phyloP scores from a whole-genome alignment of 106 monocot genomes.

The Cymbidium sinense region DNA sequence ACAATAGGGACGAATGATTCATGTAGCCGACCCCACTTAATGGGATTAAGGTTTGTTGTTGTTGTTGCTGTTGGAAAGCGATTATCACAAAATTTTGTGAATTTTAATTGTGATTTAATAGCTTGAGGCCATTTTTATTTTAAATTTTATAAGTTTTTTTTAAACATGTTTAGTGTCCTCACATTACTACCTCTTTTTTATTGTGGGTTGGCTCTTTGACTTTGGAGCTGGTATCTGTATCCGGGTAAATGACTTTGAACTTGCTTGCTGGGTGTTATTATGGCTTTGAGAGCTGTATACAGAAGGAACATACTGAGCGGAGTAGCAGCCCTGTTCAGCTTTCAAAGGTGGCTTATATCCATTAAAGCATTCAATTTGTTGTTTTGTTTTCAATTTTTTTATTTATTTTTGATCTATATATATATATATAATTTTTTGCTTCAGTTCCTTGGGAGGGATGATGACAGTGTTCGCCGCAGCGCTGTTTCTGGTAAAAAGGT shows the following conservation, averaged over 20 bases:
- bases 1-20: no score
- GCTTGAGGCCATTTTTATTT: not conserved
- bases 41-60: no score
- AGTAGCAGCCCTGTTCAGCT: conserved; percentile 77
- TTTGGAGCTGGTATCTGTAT: conserved; percentile 84
- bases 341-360: conserved; percentile 47
- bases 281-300: conserved; percentile 62
- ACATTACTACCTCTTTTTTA: conserved; percentile 60
- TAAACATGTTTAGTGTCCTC: conserved; percentile 24
- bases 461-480: conserved; percentile 74
- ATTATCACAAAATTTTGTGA: not conserved
- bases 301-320: conserved; percentile 57
- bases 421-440: not conserved
- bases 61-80: no score
- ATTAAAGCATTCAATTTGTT: no score
- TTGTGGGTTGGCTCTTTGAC: conserved; percentile 81
- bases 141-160: no score
- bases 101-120: not conserved
- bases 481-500: conserved; percentile 99
- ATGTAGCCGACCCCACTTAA: no score
- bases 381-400: not conserved
- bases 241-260: conserved; percentile 40
- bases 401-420: not conserved
- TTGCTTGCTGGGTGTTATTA: conserved; percentile 23
- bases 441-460: conserved; percentile 90